Evolutionary conservation across 371 early-diverging fungal genomes (phyloP), one percentile per base, ranked within the genome.

Genomic region (Coemansia sp.): DNA sequence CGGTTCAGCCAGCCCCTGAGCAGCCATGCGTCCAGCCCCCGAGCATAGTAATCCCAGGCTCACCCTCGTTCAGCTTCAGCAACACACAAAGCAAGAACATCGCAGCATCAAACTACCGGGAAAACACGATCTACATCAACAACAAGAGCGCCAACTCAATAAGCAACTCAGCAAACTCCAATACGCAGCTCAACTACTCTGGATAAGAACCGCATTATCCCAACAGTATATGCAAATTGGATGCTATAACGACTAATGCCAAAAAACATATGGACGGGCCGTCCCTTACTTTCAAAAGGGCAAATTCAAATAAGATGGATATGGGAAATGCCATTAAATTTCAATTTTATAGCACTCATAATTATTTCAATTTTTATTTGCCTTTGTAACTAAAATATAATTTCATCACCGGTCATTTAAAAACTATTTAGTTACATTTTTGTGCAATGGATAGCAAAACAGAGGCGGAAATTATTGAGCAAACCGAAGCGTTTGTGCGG

Each of bases 401-500:
- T 9, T 36, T 36, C 36, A 36, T 36, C 36, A 36, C 36, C 11
- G 36, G 36, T 36, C 36, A 36, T 36, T 36, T 36, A 36, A 36
- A 29, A 36, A 36, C 9, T 11, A 8, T 9, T 9, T 36, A 11
- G 8, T 52, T 51, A 23, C 13, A 52, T 21, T 11, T 3, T 4
- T 52, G 52, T 3, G 7, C 23, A n/a, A 7, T 36, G 21, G 12
- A 36, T 9, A 29, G 29, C 29, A 62, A 52, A 15, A 6, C 53
- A 12, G 23, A 26, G 21, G 11, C 53, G 3, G 39, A 17, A 13
- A 41, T 65, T 32, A 32, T 75, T 3, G 15, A 36, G 4, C 44
- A 41, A 12, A 66, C 86, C 6, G 81, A 85, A 39, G 60, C 61
- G 5, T 86, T 88, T 80, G 90, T 89, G n/a, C 71, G 78, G 32